phyloP scores from a whole-genome alignment of 768 basidiomycete genomes.

The Galerina sulciceps region DNA sequence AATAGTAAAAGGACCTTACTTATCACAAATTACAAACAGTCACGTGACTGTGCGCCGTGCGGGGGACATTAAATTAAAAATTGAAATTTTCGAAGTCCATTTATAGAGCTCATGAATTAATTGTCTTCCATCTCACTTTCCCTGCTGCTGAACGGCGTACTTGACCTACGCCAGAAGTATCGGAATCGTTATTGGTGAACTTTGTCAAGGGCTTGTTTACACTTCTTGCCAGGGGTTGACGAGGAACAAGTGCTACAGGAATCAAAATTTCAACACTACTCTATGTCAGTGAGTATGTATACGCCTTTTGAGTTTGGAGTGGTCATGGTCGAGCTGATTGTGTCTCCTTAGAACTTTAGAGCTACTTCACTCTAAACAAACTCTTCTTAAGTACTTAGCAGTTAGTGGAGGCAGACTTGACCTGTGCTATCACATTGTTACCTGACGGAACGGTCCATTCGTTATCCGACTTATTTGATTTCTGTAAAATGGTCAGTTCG shows the following conservation, averaged over 20 bases:
- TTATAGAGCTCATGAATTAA: conserved; percentile 6
- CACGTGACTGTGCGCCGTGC: conserved; percentile 9
- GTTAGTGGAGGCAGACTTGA: not conserved
- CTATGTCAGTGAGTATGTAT: conserved; percentile 8
- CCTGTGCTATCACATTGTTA: not conserved
- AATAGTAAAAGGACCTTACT: too few relatives aligned
- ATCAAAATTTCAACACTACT: not conserved
- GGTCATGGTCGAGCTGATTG: not conserved
- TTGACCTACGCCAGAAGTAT: not conserved
- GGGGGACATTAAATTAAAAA: conserved; percentile 11
- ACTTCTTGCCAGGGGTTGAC: not conserved
- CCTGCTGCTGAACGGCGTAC: not conserved
- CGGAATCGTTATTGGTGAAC: not conserved
- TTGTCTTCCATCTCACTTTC: not conserved
- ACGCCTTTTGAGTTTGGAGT: not conserved
- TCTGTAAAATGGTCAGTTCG: conserved; percentile 16
- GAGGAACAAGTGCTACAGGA: not conserved
- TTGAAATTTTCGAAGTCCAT: conserved; percentile 9
- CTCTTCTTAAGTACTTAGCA: not conserved
- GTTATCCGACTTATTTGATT: not conserved
- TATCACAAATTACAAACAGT: too few relatives aligned
- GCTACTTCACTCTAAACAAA: not conserved
- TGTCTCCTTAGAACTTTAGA: not conserved
- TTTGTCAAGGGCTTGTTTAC: not conserved
- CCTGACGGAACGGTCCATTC: not conserved